Evolutionary conservation across 1,139 yeast species (phyloP).

Genomic region (Geotrichum fermentans): DNA sequence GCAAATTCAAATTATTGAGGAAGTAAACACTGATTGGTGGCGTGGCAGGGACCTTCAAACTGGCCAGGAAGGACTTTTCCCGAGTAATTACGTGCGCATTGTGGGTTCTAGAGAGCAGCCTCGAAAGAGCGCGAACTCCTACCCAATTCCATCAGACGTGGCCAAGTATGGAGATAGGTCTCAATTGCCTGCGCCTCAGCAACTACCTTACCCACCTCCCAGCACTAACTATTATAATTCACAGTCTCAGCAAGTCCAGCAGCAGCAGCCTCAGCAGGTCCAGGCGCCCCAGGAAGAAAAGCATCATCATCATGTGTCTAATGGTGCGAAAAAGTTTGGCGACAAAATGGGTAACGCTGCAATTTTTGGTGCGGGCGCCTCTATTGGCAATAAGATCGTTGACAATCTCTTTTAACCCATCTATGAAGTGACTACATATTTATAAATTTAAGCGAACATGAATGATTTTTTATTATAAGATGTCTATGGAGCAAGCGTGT

Average conservation of each 20-base stretch:
- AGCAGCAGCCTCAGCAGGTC: slow-evolving; percentile 19
- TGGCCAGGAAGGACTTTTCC: slow-evolving; percentile 73
- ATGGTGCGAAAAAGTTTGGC: slow-evolving; percentile 63
- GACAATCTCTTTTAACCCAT: slow-evolving; percentile 65
- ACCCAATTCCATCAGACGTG: neutral
- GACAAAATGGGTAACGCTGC: slow-evolving; percentile 87
- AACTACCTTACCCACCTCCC: slow-evolving; percentile 20
- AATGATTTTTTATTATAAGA: too few relatives aligned
- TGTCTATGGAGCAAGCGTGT: too few relatives aligned
- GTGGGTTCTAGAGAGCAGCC: neutral
- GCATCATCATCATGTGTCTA: slow-evolving; percentile 25
- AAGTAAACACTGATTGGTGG: slow-evolving; percentile 87
- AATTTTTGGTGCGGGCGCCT: slow-evolving; percentile 95
- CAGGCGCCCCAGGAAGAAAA: slow-evolving; percentile 22
- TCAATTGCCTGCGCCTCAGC: slow-evolving; percentile 13
- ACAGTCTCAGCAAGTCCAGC: slow-evolving; percentile 16
- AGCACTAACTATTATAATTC: slow-evolving; percentile 19
- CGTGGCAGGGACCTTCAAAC: slow-evolving; percentile 56
- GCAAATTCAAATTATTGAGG: slow-evolving; percentile 62
- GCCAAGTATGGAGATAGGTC: neutral
- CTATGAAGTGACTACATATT: too few relatives aligned
- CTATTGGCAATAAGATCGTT: slow-evolving; percentile 81
- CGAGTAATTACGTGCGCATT: slow-evolving; percentile 69
- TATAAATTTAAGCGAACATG: too few relatives aligned
- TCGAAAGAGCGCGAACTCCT: neutral